Conservation (phyloP, 495 filamentous ascomycete species). For the Aspergillus conjunctus region DNA sequence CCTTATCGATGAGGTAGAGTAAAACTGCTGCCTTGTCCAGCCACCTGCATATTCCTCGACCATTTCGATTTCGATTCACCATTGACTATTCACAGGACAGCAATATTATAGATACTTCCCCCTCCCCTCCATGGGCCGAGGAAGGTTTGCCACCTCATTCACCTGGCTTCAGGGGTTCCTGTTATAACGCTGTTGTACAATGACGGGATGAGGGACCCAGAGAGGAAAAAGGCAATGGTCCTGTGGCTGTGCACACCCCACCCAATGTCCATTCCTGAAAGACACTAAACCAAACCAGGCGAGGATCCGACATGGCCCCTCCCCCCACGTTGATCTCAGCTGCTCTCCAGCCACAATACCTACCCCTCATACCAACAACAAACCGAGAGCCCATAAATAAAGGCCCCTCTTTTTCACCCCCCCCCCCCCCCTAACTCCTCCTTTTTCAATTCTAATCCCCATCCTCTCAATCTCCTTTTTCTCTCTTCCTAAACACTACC, state of each 20-base stretch:
- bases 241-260: not conserved
- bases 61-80: no score
- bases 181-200: not conserved
- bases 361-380: conserved; percentile 3
- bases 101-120: no score
- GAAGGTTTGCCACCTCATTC: not conserved
- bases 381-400: no score
- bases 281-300: not conserved
- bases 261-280: not conserved
- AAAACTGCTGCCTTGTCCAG: no score
- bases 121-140: no score
- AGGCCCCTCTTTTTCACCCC: not conserved
- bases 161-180: no score
- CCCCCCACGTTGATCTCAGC: conserved; percentile 1
- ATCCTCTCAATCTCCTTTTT: not conserved
- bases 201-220: not conserved
- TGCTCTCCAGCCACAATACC: conserved; percentile 2
- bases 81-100: no score
- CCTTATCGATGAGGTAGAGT: no score
- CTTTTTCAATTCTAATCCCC: not conserved
- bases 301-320: no score
- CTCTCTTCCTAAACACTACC: not conserved
- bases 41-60: no score
- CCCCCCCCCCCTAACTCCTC: not conserved
- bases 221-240: not conserved